Conservation (phyloP, 1,139 yeast species). For the Yamadazyma oceani region DNA sequence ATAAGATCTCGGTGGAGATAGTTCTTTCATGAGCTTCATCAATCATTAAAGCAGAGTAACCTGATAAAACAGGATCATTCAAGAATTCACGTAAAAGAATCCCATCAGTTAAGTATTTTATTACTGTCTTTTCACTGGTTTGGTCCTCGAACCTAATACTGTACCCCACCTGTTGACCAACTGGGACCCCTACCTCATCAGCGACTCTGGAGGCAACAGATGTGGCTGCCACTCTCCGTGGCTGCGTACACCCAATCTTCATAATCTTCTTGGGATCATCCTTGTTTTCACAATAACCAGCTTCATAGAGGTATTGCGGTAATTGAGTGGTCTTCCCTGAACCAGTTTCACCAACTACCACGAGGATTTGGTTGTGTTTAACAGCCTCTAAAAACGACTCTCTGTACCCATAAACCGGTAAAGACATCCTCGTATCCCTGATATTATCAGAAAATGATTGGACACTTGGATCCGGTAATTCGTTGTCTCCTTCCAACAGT, state of each 20-base stretch:
- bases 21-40: constrained; percentile 99
- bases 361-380: constrained; percentile 65
- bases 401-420: constrained; percentile 76
- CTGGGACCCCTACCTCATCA: constrained; percentile 68
- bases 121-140: constrained; percentile 58
- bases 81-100: constrained; percentile 85
- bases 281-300: constrained; percentile 63
- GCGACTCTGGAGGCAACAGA: constrained; percentile 93
- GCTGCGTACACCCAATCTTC: constrained; percentile 90
- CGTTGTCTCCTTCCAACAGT: constrained; percentile 27
- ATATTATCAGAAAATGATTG: constrained; percentile 8
- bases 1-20: constrained; percentile 82
- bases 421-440: constrained; percentile 54
- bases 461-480: constrained; percentile 14
- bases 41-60: constrained; percentile 81
- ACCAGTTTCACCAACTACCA: constrained; percentile 96
- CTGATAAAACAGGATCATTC: constrained; percentile 65
- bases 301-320: constrained; percentile 85
- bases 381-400: constrained; percentile 64
- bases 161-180: constrained; percentile 87
- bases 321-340: constrained; percentile 96
- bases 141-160: constrained; percentile 83
- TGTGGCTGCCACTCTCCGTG: constrained; percentile 93
- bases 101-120: constrained; percentile 94
- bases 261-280: constrained; percentile 22